Evolutionary conservation across 2,329 filamentous ascomycete genomes (phyloP), one percentile per base, ranked within the genome.

Genomic region (Erysiphe pulchra): DNA sequence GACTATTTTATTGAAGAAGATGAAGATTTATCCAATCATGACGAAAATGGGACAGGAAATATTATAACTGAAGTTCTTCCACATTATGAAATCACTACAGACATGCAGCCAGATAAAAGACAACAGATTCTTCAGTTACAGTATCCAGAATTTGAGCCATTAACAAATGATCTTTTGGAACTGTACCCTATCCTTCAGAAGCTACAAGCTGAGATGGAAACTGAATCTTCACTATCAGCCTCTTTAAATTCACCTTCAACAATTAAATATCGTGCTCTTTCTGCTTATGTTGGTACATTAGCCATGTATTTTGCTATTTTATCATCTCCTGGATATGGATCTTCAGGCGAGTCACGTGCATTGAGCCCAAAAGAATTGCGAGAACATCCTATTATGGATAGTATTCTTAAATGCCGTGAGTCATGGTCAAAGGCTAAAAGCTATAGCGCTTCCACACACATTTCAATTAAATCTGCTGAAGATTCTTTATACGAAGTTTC

Each of bases 261-360:
- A 8, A 20, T 83, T 48, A 90, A 87, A 59, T 77, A 80, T 57
- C 77, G 83, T 60, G 75, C 86, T 11, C 66, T 92, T 36, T 78
- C 82, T 5, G 82, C 85, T 48, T 95, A 98, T 57, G 67, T 95
- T 20, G 84, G 81, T 39, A 71, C 83, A 1, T 67, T 98, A 52
- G 78, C 81, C 43, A 86, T 93, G 74, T 98, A 98, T 61, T 93
- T 98, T 60, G 82, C 86, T 34, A 71, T 95, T 33, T 65, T 98
- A n/a, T 83, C 84, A 11, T 92, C 84, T 0, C 77, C 83, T 1
- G 70, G 77, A 2, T 68, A 76, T 44, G 73, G 76, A 48, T 63
- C 65, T 0, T 62, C 66, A 33, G 68, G 67, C 8, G 61, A 64
- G 0, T 61, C 63, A 12, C 69, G 75, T 48, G 69, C 82, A 0